phyloP scores from a whole-genome alignment of 768 basidiomycete genomes.

The Tephrocybe sp. region DNA sequence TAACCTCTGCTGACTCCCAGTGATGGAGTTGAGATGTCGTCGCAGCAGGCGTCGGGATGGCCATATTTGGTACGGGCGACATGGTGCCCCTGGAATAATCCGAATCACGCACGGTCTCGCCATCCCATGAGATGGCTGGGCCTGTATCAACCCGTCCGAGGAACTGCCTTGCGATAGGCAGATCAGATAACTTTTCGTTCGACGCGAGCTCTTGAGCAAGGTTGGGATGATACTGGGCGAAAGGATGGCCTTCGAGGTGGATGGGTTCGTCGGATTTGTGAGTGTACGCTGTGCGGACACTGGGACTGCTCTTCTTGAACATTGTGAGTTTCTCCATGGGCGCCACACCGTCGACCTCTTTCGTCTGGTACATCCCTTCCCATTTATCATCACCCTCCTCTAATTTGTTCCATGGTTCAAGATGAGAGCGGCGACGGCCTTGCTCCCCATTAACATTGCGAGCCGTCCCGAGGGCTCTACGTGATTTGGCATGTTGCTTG shows the following conservation, averaged over 20 bases:
- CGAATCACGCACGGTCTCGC: constrained; percentile 48
- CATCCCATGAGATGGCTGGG: constrained; percentile 52
- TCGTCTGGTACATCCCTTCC: constrained; percentile 43
- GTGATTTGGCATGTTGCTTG: constrained; percentile 25
- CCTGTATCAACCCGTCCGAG: constrained; percentile 41
- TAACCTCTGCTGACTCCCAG: constrained; percentile 71
- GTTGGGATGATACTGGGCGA: constrained; percentile 57
- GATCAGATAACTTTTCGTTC: constrained; percentile 20
- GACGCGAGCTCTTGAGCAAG: constrained; percentile 52
- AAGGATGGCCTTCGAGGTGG: constrained; percentile 43
- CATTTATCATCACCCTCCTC: constrained; percentile 47
- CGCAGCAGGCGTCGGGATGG: constrained; percentile 61
- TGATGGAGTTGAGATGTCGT: constrained; percentile 48
- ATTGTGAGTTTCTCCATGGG: constrained; percentile 63
- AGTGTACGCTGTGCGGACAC: constrained; percentile 51
- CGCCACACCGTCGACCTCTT: constrained; percentile 40
- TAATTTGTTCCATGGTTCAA: constrained; percentile 58
- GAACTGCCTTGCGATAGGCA: constrained; percentile 42
- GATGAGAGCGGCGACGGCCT: constrained; percentile 43
- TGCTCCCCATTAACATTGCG: constrained; percentile 40
- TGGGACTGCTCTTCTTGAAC: constrained; percentile 60
- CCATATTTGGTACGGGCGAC: constrained; percentile 48
- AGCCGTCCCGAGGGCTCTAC: constrained; percentile 27
- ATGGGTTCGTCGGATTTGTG: constrained; percentile 43
- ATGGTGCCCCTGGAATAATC: constrained; percentile 43